Percentiles rank a stretch among this genome's conserved stretches.
phyloP scores from a whole-genome alignment of 2,329 filamentous ascomycete genomes.

The Periglandula ipomoeae region DNA sequence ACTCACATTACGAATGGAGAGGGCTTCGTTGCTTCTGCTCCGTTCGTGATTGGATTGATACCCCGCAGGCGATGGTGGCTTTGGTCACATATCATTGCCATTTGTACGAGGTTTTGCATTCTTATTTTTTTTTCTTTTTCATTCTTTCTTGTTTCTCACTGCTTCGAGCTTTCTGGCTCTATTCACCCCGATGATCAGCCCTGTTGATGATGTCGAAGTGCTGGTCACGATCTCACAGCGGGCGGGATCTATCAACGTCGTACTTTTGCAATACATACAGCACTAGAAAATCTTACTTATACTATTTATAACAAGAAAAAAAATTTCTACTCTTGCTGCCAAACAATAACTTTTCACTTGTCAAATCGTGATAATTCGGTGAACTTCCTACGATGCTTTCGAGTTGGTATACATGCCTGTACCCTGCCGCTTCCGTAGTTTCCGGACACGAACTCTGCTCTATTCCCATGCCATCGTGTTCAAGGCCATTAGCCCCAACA shows the following conservation, averaged over 20 bases:
- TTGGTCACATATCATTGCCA: not conserved
- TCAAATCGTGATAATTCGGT: too few species aligned
- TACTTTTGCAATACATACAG: slow-evolving; percentile 4
- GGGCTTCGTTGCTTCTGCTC: slow-evolving; percentile 16
- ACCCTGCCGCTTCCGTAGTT: too few species aligned
- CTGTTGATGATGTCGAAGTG: slow-evolving; percentile 18
- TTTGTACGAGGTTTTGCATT: not conserved
- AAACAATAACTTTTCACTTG: too few species aligned
- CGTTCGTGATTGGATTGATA: not conserved
- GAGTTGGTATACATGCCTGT: too few species aligned
- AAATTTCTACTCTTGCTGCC: too few species aligned
- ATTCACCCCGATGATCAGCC: not conserved
- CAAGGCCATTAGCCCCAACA: not conserved
- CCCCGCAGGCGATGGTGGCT: not conserved
- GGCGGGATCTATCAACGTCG: slow-evolving; percentile 12
- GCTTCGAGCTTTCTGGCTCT: not conserved
- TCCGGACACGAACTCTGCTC: too few species aligned
- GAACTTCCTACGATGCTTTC: too few species aligned
- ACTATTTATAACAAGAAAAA: too few species aligned
- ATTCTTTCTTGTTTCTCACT: not conserved
- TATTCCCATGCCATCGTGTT: too few species aligned
- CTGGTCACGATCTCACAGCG: slow-evolving; percentile 21
- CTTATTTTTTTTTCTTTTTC: not conserved
- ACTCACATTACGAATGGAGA: slow-evolving; percentile 23
- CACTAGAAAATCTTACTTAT: not conserved